phyloP scores from a whole-genome alignment of 768 basidiomycete species.

The Pisolithus orientalis region DNA sequence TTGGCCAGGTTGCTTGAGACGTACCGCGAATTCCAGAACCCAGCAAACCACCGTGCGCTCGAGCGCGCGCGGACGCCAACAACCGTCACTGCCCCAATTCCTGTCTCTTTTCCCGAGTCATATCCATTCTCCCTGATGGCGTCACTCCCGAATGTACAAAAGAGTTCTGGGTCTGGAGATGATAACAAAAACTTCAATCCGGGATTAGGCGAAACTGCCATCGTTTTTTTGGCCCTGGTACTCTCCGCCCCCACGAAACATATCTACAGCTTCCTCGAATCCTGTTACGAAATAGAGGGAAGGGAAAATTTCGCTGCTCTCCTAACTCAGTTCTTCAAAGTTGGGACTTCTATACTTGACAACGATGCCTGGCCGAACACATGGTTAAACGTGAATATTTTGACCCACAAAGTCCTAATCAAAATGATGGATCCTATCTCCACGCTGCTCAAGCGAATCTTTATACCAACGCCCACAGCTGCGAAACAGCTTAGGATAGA shows the following conservation, averaged over 20 bases:
- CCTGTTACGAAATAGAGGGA: slow-evolving; percentile 84
- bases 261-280: slow-evolving; percentile 72
- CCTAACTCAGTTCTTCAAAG: slow-evolving; percentile 74
- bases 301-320: slow-evolving; percentile 67
- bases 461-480: slow-evolving; percentile 64
- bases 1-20: slow-evolving; percentile 70
- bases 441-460: slow-evolving; percentile 69
- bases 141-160: slow-evolving; percentile 50
- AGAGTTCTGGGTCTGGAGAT: slow-evolving; percentile 37
- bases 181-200: slow-evolving; percentile 58
- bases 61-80: slow-evolving; percentile 58
- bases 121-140: slow-evolving; percentile 86
- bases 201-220: slow-evolving; percentile 77
- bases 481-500: slow-evolving; percentile 63
- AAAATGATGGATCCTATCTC: slow-evolving; percentile 84
- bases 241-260: slow-evolving; percentile 74
- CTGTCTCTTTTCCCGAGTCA: slow-evolving; percentile 87
- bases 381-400: slow-evolving; percentile 88
- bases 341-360: slow-evolving; percentile 72
- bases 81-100: slow-evolving; percentile 51
- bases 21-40: slow-evolving; percentile 75
- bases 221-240: slow-evolving; percentile 77
- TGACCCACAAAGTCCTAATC: slow-evolving; percentile 83
- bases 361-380: slow-evolving; percentile 85
- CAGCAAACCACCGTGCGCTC: slow-evolving; percentile 60